Evolutionary conservation across 1,139 yeast species (phyloP), one percentile per base, ranked within the genome.

Genomic region (Geotrichum candidum): DNA sequence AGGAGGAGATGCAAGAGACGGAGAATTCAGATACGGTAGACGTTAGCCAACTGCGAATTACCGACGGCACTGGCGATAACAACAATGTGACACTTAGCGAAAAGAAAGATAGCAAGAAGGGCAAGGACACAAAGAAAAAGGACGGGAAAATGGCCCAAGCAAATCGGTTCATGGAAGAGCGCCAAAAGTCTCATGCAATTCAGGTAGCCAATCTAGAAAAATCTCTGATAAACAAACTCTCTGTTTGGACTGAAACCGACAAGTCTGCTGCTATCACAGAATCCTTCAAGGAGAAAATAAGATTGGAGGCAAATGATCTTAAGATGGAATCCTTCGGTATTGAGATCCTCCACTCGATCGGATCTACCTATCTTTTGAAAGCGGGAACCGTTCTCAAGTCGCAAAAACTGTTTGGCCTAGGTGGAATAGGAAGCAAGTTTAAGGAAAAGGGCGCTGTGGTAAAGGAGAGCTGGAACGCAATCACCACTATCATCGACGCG

Each of bases 251-350:
- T 0, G 97, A 92, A 73, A 87, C 96, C 1, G 88, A 85, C 65
- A 86, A 87, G 80, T 84, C 83, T 56, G 82, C 77, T 1, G 91
- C 84, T 64, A 87, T 91, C 51, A 83, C 85, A 18, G 76, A 77
- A 35, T 84, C 96, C 0, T 92, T 90, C 74, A 79, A 80, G 64
- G 82, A 81, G 61, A 90, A 90, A 73, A 82, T 88, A 70, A 82
- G 80, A 66, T 82, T 87, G 51, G 97, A 92, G 74, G 96, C 96
- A 1, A 96, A 91, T 70, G 82, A 88, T 56, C 81, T 92, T 65
- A 92, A 92, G 72, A 86, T 90, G 88, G 97, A 92, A 75, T 89
- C 96, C 59, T 92, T 92, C 76, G 98, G 98, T 7, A 77, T 91
- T 59, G 96, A 92, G 72, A 87, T 92, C 53, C 81, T 94, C 62